Percentiles rank a stretch among this genome's conserved stretches.
These are phyloP conservation scores for Paracamarosporium sp. DNA, from an alignment of 2,329 filamentous ascomycete species.

Conservation along the genomic window DNA sequence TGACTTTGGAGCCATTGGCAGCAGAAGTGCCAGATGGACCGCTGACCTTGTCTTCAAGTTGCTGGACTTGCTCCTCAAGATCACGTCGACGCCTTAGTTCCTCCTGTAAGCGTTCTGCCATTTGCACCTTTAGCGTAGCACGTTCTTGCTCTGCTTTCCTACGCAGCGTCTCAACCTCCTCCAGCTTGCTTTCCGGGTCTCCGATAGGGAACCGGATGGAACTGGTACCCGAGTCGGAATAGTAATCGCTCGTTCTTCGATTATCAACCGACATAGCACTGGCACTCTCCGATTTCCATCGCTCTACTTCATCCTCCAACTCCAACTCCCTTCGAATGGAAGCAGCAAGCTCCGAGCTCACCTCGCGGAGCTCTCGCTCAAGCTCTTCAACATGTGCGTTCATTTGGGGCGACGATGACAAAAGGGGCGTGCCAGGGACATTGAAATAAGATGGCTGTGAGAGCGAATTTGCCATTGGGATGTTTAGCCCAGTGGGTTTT, in stretches of 20 bases:
- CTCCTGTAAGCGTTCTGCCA: constrained; percentile 85
- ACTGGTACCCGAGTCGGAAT: constrained; percentile 92
- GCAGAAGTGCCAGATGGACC: constrained; percentile 33
- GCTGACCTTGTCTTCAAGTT: constrained; percentile 76
- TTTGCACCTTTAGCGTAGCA: constrained; percentile 82
- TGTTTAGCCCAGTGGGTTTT: constrained; percentile 57
- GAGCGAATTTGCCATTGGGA: constrained; percentile 58
- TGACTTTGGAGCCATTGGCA: constrained; percentile 61
- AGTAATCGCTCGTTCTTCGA: constrained; percentile 93
- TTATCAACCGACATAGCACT: constrained; percentile 62
- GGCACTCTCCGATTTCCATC: constrained; percentile 78
- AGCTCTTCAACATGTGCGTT: constrained; percentile 79
- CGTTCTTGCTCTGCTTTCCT: constrained; percentile 89
- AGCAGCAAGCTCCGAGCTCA: constrained; percentile 88
- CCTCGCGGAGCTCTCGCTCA: constrained; percentile 91
- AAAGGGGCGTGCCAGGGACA: constrained; percentile 54
- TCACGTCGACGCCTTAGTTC: constrained; percentile 78
- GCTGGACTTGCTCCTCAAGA: constrained; percentile 83
- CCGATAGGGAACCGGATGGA: constrained; percentile 78
- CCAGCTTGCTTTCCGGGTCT: constrained; percentile 61
- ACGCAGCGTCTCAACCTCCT: constrained; percentile 83
- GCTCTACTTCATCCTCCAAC: constrained; percentile 90
- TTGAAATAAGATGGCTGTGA: constrained; percentile 51
- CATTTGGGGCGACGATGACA: constrained; percentile 51
- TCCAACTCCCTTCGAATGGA: constrained; percentile 97